These are phyloP conservation scores for Hypomontagnella submonticulosa DNA, from an alignment of 495 filamentous ascomycete genomes.

Conservation along the genomic window DNA sequence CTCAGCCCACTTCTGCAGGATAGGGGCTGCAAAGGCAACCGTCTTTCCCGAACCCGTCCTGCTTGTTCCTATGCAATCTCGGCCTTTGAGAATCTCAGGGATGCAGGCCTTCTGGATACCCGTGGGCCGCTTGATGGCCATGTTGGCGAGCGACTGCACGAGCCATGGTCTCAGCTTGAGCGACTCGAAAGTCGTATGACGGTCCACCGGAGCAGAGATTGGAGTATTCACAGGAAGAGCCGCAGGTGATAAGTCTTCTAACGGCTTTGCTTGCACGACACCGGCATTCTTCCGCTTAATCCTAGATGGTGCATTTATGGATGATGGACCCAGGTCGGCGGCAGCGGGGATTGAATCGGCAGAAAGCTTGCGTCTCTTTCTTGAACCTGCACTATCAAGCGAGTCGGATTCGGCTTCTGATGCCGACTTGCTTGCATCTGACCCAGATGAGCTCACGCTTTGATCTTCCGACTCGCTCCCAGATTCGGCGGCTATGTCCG, in stretches of 20 bases:
- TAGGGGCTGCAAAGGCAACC: slow-evolving; percentile 93
- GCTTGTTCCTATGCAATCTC: slow-evolving; percentile 94
- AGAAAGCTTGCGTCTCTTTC: slow-evolving; percentile 62
- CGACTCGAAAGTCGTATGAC: slow-evolving; percentile 74
- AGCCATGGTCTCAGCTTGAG: slow-evolving; percentile 89
- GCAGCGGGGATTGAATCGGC: slow-evolving; percentile 29
- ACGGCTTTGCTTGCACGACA: slow-evolving; percentile 23
- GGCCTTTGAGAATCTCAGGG: slow-evolving; percentile 86
- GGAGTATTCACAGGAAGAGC: slow-evolving; percentile 39
- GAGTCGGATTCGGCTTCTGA: slow-evolving; percentile 54
- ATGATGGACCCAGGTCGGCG: slow-evolving; percentile 35
- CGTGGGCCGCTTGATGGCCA: slow-evolving; percentile 91
- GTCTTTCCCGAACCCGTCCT: slow-evolving; percentile 98
- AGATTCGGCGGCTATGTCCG: slow-evolving; percentile 35
- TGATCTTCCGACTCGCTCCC: slow-evolving; percentile 42
- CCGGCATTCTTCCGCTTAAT: slow-evolving; percentile 52
- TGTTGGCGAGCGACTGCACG: slow-evolving; percentile 79
- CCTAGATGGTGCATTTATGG: slow-evolving; percentile 60
- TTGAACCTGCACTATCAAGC: slow-evolving; percentile 57
- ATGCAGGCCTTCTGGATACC: slow-evolving; percentile 93
- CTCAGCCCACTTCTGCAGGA: slow-evolving; percentile 90
- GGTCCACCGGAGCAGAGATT: slow-evolving; percentile 53
- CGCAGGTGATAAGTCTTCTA: slow-evolving; percentile 21
- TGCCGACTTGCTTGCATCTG: slow-evolving; percentile 27
- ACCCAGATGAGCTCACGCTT: slow-evolving; percentile 23